These are phyloP conservation scores for Tanacetum coccineum DNA, from an alignment of 129 eudicot genomes.

Conservation along the genomic window DNA sequence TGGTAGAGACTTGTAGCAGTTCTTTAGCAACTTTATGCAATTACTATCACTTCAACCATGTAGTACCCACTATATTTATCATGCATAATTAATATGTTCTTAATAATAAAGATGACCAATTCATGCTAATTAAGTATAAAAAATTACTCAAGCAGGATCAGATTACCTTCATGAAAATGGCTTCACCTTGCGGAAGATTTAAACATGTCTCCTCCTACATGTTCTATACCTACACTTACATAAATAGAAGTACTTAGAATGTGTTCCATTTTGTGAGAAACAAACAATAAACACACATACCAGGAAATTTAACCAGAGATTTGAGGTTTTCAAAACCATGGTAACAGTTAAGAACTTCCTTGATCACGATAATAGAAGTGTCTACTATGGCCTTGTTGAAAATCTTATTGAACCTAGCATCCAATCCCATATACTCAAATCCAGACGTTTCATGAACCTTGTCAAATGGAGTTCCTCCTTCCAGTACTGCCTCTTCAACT, in stretches of 20 bases:
- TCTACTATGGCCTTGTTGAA: conserved; percentile 33
- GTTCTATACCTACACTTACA: conserved; percentile 29
- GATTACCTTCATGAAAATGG: conserved; percentile 45
- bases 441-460: too few species aligned
- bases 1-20: too few species aligned
- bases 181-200: conserved; percentile 38
- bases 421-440: too few species aligned
- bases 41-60: too few species aligned
- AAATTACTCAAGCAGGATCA: not conserved
- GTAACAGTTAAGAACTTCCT: conserved; percentile 22
- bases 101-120: not conserved
- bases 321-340: too few species aligned
- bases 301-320: conserved; percentile 29
- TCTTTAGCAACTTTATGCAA: too few species aligned
- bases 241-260: not conserved
- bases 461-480: too few species aligned
- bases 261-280: not conserved
- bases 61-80: too few species aligned
- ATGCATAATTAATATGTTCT: too few species aligned
- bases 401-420: too few species aligned
- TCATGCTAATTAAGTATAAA: too few species aligned
- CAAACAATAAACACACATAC: not conserved
- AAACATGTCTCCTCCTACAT: conserved; percentile 44
- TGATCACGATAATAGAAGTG: conserved; percentile 12
- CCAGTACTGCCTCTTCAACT: not conserved